Evolutionary conservation across 1,284 basidiomycete genomes (phyloP).

Genomic region (Pholiota adiposa): DNA sequence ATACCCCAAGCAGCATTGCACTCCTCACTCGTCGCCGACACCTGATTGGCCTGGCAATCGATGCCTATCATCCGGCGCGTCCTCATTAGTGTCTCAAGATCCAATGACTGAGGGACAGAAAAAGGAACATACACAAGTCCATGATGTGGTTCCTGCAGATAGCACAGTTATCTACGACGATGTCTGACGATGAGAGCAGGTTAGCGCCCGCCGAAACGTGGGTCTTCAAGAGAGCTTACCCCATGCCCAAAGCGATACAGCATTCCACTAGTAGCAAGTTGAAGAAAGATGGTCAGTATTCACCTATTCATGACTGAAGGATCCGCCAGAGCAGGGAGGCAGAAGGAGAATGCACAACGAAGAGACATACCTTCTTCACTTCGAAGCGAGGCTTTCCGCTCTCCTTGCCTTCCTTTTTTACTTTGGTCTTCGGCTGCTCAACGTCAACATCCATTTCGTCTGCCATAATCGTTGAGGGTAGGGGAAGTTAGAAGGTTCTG

Average conservation of each 20-base stretch:
- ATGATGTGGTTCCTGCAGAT: constrained; percentile 98
- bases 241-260: constrained; percentile 96
- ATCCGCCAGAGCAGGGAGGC: background rate
- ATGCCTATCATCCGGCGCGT: constrained; percentile 70
- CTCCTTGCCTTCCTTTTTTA: constrained; percentile 58
- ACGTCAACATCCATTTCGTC: constrained; percentile 73
- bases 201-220: constrained; percentile 15
- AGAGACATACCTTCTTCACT: constrained; percentile 84
- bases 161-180: constrained; percentile 95
- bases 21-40: constrained; percentile 94
- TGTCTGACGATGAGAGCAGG: constrained; percentile 56
- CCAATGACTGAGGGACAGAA: background rate
- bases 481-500: no score
- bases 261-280: constrained; percentile 79
- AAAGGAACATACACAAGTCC: constrained; percentile 85
- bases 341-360: constrained; percentile 1
- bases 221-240: constrained; percentile 52
- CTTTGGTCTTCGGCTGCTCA: constrained; percentile 41
- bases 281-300: constrained; percentile 4
- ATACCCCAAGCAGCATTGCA: constrained; percentile 99
- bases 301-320: background rate
- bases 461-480: constrained; percentile 15
- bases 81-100: background rate
- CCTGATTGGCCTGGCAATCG: constrained; percentile 99
- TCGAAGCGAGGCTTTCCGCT: constrained; percentile 83